These are phyloP conservation scores for Malassezia sp. DNA, from an alignment of 1,284 basidiomycete species.

Conservation along the genomic window DNA sequence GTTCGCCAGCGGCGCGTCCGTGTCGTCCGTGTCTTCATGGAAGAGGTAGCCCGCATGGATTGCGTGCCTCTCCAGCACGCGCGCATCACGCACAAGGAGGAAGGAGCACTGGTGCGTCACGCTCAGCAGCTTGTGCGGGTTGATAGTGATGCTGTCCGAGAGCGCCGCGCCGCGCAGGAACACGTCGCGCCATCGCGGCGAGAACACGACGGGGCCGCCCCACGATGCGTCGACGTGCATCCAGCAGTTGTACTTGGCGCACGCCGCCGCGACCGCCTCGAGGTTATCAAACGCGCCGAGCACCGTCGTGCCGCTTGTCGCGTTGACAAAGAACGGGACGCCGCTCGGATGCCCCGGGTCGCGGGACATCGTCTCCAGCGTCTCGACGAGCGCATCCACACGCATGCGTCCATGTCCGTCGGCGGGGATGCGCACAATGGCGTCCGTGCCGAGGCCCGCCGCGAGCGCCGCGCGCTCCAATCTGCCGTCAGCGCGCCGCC, in stretches of 20 bases:
- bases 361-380: constrained; percentile 14
- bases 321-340: constrained; percentile 48
- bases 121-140: constrained; percentile 49
- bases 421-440: constrained; percentile 43
- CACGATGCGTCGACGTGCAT: constrained; percentile 48
- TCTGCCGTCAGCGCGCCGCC: too few relatives aligned
- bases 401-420: constrained; percentile 35
- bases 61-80: constrained; percentile 44
- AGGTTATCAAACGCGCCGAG: constrained; percentile 48
- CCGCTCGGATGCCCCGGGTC: constrained; percentile 16
- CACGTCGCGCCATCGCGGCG: constrained; percentile 14
- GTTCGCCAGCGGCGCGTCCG: too few relatives aligned
- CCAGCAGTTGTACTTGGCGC: constrained; percentile 39
- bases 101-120: constrained; percentile 48
- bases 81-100: constrained; percentile 42
- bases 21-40: constrained; percentile 37
- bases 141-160: constrained; percentile 47
- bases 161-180: constrained; percentile 36
- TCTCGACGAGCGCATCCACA: constrained; percentile 21
- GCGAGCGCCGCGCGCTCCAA: constrained; percentile 48
- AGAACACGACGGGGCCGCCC: constrained; percentile 48
- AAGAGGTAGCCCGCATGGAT: constrained; percentile 48
- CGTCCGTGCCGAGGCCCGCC: constrained; percentile 45
- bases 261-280: constrained; percentile 36
- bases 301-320: constrained; percentile 49